Evolutionary conservation across 139 green algal genomes (phyloP).

Genomic region (Ettlia oleoabundans): DNA sequence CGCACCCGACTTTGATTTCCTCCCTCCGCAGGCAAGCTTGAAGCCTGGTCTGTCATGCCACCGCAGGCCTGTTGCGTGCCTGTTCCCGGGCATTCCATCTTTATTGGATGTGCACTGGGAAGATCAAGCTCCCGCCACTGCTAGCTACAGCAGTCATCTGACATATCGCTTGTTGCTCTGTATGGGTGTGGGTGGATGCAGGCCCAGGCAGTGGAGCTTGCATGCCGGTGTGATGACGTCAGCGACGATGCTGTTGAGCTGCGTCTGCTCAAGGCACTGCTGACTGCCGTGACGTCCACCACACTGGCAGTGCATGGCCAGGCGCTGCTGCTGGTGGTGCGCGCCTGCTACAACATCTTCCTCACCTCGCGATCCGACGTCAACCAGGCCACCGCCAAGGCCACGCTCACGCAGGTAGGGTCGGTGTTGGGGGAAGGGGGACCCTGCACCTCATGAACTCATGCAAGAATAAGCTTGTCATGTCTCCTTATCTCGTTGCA

Average conservation of each 20-base stretch:
- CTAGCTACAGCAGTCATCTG: too few relatives aligned
- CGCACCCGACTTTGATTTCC: not conserved
- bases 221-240: constrained; percentile 90
- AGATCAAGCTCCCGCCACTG: not conserved
- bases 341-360: constrained; percentile 98
- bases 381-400: constrained; percentile 96
- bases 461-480: too few relatives aligned
- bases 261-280: constrained; percentile 87
- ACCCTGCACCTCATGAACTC: too few relatives aligned
- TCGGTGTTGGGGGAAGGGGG: not conserved
- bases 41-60: too few relatives aligned
- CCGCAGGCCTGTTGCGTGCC: too few relatives aligned
- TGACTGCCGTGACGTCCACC: constrained; percentile 86
- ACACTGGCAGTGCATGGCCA: constrained; percentile 86
- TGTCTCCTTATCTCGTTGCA: too few relatives aligned
- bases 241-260: constrained; percentile 94
- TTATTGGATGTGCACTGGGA: too few relatives aligned
- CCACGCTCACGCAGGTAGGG: constrained; percentile 86
- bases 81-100: too few relatives aligned
- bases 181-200: constrained; percentile 36
- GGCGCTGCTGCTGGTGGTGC: constrained; percentile 76
- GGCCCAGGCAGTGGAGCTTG: constrained; percentile 81
- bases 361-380: constrained; percentile 82
- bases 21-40: constrained; percentile 24
- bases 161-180: too few relatives aligned